Conservation (phyloP, 495 filamentous ascomycete genomes). For the Penicillium lagena region DNA sequence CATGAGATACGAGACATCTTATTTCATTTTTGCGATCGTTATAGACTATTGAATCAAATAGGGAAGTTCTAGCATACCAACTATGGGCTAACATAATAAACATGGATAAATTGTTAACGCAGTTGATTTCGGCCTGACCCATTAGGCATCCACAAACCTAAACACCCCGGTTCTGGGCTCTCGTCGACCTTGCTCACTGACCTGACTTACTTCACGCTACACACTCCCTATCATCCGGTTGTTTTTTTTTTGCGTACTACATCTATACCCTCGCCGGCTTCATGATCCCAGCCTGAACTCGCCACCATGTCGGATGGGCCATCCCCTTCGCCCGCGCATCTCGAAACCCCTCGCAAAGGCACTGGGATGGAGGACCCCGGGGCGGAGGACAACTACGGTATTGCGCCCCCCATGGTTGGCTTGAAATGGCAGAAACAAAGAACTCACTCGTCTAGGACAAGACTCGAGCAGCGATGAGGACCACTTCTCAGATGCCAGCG, state of each 20-base stretch:
- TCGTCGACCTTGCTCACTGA: constrained; percentile 17
- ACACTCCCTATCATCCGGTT: constrained; percentile 10
- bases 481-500: constrained; percentile 85
- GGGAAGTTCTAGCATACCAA: too few relatives aligned
- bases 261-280: constrained; percentile 7
- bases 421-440: neutral
- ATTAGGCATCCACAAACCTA: too few relatives aligned
- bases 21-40: neutral
- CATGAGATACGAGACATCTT: neutral
- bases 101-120: too few relatives aligned
- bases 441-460: constrained; percentile 1
- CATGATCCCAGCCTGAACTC: constrained; percentile 12
- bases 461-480: constrained; percentile 72
- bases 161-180: neutral
- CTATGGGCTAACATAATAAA: too few relatives aligned
- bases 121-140: too few relatives aligned
- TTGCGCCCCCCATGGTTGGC: constrained; percentile 9
- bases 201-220: constrained; percentile 18
- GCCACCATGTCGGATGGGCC: constrained; percentile 35
- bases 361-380: constrained; percentile 67
- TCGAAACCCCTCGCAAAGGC: constrained; percentile 62
- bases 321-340: constrained; percentile 33
- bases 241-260: constrained; percentile 9
- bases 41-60: too few relatives aligned
- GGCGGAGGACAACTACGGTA: constrained; percentile 78